phyloP scores from a whole-genome alignment of 495 filamentous ascomycete species.

The Lineolata rhizophorae region DNA sequence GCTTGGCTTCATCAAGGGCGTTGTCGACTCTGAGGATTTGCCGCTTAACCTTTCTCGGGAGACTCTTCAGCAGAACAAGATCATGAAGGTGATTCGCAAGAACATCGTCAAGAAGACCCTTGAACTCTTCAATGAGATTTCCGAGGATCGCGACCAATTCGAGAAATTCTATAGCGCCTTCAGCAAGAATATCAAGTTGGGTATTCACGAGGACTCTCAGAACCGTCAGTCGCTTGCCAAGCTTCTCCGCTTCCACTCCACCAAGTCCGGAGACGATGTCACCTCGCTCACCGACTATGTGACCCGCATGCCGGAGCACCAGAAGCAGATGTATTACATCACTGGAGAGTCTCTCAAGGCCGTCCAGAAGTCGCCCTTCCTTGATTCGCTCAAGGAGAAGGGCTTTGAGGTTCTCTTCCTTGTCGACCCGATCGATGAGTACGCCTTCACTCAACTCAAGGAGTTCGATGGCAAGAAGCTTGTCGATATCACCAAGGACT shows the following conservation, averaged over 20 bases:
- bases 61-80: conserved; percentile 99
- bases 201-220: conserved; percentile 98
- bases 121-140: conserved; percentile 95
- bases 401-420: conserved; percentile 99
- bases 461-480: conserved; percentile 99
- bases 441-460: conserved; percentile 99
- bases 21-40: conserved; percentile 98
- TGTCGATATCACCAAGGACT: conserved; percentile 99
- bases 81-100: conserved; percentile 99
- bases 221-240: conserved; percentile 87
- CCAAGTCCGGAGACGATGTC: conserved; percentile 89
- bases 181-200: conserved; percentile 99
- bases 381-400: conserved; percentile 98
- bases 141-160: conserved; percentile 98
- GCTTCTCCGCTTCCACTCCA: conserved; percentile 96
- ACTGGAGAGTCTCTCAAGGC: conserved; percentile 98
- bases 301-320: conserved; percentile 97
- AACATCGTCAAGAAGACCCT: conserved; percentile 99
- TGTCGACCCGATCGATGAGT: conserved; percentile 98
- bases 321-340: conserved; percentile 99
- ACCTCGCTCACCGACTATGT: conserved; percentile 93
- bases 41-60: conserved; percentile 98
- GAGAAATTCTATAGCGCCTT: conserved; percentile 99
- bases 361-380: conserved; percentile 92
- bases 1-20: conserved; percentile 98